Base-by-base conservation (phyloP, 441 rosid species). In the Manihot esculenta region DNA sequence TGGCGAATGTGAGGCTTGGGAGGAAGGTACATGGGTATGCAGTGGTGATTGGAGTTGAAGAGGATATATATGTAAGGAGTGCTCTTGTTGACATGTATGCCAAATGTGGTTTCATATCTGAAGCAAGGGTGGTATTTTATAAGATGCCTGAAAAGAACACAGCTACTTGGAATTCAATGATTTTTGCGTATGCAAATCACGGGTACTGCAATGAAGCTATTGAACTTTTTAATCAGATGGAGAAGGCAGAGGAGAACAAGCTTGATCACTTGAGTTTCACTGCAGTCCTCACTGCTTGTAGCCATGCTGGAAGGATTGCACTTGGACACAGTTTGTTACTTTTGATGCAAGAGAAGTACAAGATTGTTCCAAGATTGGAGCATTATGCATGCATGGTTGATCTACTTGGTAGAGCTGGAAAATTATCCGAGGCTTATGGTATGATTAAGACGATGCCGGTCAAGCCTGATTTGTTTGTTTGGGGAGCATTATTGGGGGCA, bases 401-500 rank as follows among this genome's bases (percentile, higher is more conserved):
- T 84, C 89, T 94, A 72, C 76, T 94, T 7, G 92, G 96, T 38
- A 85, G 88, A 74, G 91, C 91, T 7, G 98, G 97, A 72, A 85
- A 81, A 71, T 67, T 88, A 57, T 15, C 15, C 14, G 91, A 90
- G 73, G 97, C 97, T 24, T 85, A 83, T 64, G 72, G 80, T 74
- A 53, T 83, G 60, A 88, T 90, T 45, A 78, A 76, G 79, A 60
- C 72, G 20, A 88, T 92, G 92, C 88, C 88, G 30, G 50, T 80
- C 68, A 71, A 88, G 73, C 96, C 99, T 5, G 97, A 92, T 78
- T 17, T 87, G 62, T 91, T 87, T 74, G 94, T 84, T 2, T 90
- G 98, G 99, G 97, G 98, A 74, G 93, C 96, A 60, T 77, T 94
- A 53, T 76, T 90, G 48, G 97, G 97, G 62, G 98, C 94, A 17